These are phyloP conservation scores for Cyberlindnera maclurae DNA, from an alignment of 805 yeast genomes.

Conservation along the genomic window DNA sequence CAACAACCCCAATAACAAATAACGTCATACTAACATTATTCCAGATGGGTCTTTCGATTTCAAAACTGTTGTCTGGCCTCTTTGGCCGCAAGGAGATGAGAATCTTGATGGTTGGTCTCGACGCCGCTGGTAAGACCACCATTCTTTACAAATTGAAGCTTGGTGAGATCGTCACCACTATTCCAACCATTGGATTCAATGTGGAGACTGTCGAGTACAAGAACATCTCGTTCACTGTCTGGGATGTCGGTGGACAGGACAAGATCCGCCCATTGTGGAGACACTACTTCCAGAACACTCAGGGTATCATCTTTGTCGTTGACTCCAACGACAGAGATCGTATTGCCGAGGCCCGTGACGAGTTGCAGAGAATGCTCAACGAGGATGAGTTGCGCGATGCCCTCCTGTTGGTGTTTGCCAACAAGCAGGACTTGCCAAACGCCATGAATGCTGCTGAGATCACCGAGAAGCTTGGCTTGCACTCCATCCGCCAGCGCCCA, in stretches of 20 bases:
- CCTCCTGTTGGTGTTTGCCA: slow-evolving; percentile 89
- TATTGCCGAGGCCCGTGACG: slow-evolving; percentile 96
- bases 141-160: slow-evolving; percentile 89
- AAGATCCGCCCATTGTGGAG: slow-evolving; percentile 98
- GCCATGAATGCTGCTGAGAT: slow-evolving; percentile 99
- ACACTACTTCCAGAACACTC: slow-evolving; percentile 97
- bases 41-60: slow-evolving; percentile 89
- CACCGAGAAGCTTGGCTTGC: slow-evolving; percentile 94
- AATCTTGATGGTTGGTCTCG: slow-evolving; percentile 96
- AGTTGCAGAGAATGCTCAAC: slow-evolving; percentile 94
- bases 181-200: slow-evolving; percentile 95
- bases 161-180: slow-evolving; percentile 94
- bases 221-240: slow-evolving; percentile 92
- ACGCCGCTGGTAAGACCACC: slow-evolving; percentile 98
- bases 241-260: slow-evolving; percentile 99
- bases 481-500: slow-evolving; percentile 96
- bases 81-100: slow-evolving; percentile 98
- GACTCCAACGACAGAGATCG: slow-evolving; percentile 98
- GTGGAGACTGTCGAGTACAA: slow-evolving; percentile 97
- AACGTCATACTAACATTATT: slow-evolving; percentile 3
- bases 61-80: slow-evolving; percentile 89
- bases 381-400: slow-evolving; percentile 98
- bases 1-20: neutral
- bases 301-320: slow-evolving; percentile 95
- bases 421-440: slow-evolving; percentile 97